A percentile compares a stretch with the other conserved stretches of the same genome.
Conservation (phyloP, 129 eudicot species). For the Helianthus annuus region DNA sequence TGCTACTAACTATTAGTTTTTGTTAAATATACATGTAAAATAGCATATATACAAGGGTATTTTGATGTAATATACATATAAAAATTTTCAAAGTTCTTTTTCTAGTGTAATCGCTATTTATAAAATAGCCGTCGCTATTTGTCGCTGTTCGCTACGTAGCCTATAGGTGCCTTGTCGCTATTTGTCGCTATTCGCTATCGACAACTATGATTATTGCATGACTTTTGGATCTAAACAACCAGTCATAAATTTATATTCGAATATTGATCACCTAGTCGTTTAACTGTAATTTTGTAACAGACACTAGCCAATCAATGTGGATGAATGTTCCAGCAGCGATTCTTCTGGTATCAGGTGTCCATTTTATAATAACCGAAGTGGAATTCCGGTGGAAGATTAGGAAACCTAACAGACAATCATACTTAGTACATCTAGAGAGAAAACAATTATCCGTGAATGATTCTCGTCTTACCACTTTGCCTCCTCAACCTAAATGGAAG, state of each 20-base stretch:
- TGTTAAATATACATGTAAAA: too few relatives aligned
- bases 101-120: too few relatives aligned
- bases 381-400: constrained; percentile 77
- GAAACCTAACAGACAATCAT: constrained; percentile 47
- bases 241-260: background rate
- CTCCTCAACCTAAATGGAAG: constrained; percentile 84
- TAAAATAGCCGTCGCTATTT: too few relatives aligned
- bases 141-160: too few relatives aligned
- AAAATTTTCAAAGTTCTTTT: too few relatives aligned
- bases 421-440: constrained; percentile 68
- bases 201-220: background rate
- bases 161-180: too few relatives aligned
- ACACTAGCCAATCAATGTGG: constrained; percentile 97
- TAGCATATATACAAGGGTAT: too few relatives aligned
- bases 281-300: constrained; percentile 44
- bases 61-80: too few relatives aligned
- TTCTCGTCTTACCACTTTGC: constrained; percentile 70
- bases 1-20: too few relatives aligned
- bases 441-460: constrained; percentile 83
- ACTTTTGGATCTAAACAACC: background rate
- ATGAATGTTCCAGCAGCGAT: constrained; percentile 92
- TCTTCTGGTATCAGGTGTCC: constrained; percentile 61
- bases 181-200: too few relatives aligned
- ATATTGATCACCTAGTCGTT: background rate
- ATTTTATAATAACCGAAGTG: constrained; percentile 68